A percentile compares a stretch with the other conserved stretches of the same genome.
phyloP scores from a whole-genome alignment of 768 basidiomycete genomes.

The Suillus subalutaceus region DNA sequence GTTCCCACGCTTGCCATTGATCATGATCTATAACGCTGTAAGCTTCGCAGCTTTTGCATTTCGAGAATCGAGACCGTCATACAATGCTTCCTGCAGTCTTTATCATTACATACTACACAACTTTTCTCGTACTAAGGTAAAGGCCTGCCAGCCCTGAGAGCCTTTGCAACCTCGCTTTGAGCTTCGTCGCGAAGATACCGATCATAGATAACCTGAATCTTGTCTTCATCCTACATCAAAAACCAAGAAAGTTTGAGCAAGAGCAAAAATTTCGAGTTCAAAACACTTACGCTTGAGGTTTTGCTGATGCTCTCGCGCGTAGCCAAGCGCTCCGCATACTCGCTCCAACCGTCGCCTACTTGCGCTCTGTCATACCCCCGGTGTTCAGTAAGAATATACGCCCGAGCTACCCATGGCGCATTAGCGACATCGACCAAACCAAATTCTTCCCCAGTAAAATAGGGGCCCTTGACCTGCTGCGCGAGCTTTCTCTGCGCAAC shows the following conservation, averaged over 20 bases:
- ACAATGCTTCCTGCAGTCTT: background rate
- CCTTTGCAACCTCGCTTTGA: slow-evolving; percentile 55
- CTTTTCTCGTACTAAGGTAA: slow-evolving; percentile 34
- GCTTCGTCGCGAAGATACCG: slow-evolving; percentile 62
- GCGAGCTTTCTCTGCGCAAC: slow-evolving; percentile 39
- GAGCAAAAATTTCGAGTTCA: background rate
- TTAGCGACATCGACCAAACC: slow-evolving; percentile 55
- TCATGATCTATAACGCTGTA: background rate
- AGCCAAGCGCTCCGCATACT: slow-evolving; percentile 45
- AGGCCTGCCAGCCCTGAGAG: slow-evolving; percentile 45
- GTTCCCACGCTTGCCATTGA: no score
- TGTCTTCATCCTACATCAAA: slow-evolving; percentile 36
- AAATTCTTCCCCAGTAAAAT: slow-evolving; percentile 58
- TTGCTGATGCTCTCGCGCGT: slow-evolving; percentile 48
- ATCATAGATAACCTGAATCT: slow-evolving; percentile 51
- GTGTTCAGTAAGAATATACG: slow-evolving; percentile 52
- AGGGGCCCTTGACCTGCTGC: slow-evolving; percentile 48
- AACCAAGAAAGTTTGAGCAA: background rate
- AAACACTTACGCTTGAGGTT: slow-evolving; percentile 43
- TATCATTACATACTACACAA: background rate
- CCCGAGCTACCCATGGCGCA: slow-evolving; percentile 57
- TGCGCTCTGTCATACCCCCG: slow-evolving; percentile 48
- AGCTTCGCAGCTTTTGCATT: background rate
- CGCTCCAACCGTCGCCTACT: slow-evolving; percentile 47
- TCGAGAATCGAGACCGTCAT: background rate